Percentiles rank a stretch among this genome's conserved stretches.
Evolutionary conservation across 192 early-diverging fungal species (phyloP).

Genomic region (Borealophlyctis nickersoniae): DNA sequence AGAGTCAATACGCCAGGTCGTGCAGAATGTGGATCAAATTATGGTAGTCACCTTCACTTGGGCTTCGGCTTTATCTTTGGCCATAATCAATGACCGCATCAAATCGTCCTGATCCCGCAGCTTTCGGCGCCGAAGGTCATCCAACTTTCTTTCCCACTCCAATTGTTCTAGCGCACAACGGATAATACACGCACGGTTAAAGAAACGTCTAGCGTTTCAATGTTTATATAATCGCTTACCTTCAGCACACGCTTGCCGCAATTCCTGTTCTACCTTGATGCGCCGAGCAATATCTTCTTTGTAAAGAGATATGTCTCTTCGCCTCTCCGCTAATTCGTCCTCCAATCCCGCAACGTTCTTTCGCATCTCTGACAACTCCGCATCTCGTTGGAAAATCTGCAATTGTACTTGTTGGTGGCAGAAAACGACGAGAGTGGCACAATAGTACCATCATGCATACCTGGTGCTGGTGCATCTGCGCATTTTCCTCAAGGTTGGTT

Average conservation of each 20-base stretch:
- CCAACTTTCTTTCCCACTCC: slow-evolving; percentile 7
- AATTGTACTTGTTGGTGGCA: no score
- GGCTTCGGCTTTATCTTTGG: slow-evolving; percentile 20
- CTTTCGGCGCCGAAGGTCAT: neutral
- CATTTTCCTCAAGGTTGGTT: no score
- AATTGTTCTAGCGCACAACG: slow-evolving; percentile 1
- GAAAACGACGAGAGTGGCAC: no score
- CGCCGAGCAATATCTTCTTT: slow-evolving; percentile 12
- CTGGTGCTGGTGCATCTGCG: no score
- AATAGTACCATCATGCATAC: no score
- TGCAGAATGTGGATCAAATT: no score
- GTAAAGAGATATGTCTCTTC: neutral
- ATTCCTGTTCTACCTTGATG: slow-evolving; percentile 3
- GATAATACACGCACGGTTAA: neutral
- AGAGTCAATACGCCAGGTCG: no score
- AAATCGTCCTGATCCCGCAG: neutral
- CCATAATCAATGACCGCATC: slow-evolving; percentile 12
- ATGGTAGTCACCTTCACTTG: slow-evolving; percentile 25
- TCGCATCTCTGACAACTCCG: neutral
- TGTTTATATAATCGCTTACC: no score
- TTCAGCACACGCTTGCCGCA: slow-evolving; percentile 4
- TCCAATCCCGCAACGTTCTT: neutral
- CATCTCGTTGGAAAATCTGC: slow-evolving; percentile 7
- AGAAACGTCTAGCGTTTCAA: neutral
- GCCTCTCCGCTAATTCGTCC: neutral